Percentiles rank a stretch among this genome's conserved stretches.
phyloP scores from a whole-genome alignment of 768 basidiomycete species.

The Xerocomellus chrysenteron region DNA sequence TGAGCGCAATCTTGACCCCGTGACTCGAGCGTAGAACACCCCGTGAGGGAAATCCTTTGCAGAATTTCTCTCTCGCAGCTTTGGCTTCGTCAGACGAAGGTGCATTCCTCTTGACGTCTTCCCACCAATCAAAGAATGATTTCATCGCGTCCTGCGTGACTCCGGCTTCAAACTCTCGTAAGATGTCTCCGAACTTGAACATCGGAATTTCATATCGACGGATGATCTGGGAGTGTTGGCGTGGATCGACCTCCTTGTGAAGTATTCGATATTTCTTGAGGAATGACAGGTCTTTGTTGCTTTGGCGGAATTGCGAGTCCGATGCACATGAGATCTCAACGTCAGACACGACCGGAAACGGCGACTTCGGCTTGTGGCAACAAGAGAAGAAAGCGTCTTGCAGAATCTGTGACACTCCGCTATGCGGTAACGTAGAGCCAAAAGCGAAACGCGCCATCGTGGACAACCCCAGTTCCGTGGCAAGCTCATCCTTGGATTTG shows the following conservation, averaged over 20 bases:
- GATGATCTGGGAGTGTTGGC: constrained; percentile 7
- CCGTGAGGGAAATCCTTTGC: constrained; percentile 48
- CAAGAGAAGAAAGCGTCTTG: constrained; percentile 17
- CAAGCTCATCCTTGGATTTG: not conserved
- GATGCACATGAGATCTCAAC: constrained; percentile 1
- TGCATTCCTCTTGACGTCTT: not conserved
- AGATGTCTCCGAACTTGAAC: constrained; percentile 4
- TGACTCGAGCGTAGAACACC: not conserved
- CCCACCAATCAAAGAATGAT: constrained; percentile 14
- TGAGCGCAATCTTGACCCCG: constrained; percentile 38
- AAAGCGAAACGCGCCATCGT: constrained; percentile 85
- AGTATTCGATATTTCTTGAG: constrained; percentile 4
- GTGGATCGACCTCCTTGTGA: not conserved
- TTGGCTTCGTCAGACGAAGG: not conserved
- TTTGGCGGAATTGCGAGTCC: constrained; percentile 4
- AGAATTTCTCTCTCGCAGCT: constrained; percentile 2
- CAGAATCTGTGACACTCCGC: constrained; percentile 10
- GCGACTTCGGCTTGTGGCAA: not conserved
- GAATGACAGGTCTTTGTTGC: constrained; percentile 1
- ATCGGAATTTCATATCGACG: constrained; percentile 2
- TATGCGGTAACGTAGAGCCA: constrained; percentile 28
- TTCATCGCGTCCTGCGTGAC: constrained; percentile 7
- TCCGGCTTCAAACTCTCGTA: constrained; percentile 11
- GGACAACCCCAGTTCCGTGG: constrained; percentile 49
- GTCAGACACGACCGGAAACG: constrained; percentile 15